Evolutionary conservation across 805 yeast genomes (phyloP).

Genomic region (Wickerhamiella domercqiae): DNA sequence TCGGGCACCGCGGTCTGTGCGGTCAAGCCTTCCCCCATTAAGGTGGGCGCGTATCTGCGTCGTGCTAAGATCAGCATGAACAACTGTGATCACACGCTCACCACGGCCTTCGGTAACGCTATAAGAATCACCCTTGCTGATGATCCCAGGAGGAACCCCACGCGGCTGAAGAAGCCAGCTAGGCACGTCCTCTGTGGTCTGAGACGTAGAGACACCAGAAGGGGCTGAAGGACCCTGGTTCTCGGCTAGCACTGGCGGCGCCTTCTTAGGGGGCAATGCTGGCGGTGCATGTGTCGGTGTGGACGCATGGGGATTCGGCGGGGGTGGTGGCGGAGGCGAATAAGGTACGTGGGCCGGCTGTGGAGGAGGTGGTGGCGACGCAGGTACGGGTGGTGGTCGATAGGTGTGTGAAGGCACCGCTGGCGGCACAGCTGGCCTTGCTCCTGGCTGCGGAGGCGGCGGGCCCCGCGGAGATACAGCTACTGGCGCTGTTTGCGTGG

Average conservation of each 20-base stretch:
- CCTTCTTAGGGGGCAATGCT: slow-evolving; percentile 18
- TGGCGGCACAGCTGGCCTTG: slow-evolving; percentile 4
- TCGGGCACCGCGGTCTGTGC: slow-evolving; percentile 28
- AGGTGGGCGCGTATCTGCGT: slow-evolving; percentile 43
- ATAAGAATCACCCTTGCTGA: slow-evolving; percentile 52
- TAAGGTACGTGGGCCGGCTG: slow-evolving; percentile 5
- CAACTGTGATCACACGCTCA: slow-evolving; percentile 51
- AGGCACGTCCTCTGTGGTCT: slow-evolving; percentile 25
- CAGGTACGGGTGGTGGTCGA: slow-evolving; percentile 9
- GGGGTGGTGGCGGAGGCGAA: slow-evolving; percentile 6
- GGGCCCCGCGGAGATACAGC: background rate
- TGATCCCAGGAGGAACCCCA: slow-evolving; percentile 35
- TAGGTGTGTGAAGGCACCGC: slow-evolving; percentile 8
- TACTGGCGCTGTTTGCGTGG: background rate
- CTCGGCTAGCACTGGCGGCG: slow-evolving; percentile 4
- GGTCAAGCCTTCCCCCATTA: slow-evolving; percentile 21
- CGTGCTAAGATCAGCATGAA: slow-evolving; percentile 61
- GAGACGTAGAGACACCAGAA: slow-evolving; percentile 19
- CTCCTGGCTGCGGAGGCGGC: slow-evolving; percentile 9
- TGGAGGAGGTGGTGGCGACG: slow-evolving; percentile 11
- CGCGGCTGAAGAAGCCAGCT: slow-evolving; percentile 55
- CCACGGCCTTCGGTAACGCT: slow-evolving; percentile 42
- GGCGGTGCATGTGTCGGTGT: slow-evolving; percentile 12
- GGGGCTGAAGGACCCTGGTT: slow-evolving; percentile 2
- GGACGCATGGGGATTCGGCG: slow-evolving; percentile 4